Evolutionary conservation across 495 filamentous ascomycete genomes (phyloP).

Genomic region (Collariella sp.): DNA sequence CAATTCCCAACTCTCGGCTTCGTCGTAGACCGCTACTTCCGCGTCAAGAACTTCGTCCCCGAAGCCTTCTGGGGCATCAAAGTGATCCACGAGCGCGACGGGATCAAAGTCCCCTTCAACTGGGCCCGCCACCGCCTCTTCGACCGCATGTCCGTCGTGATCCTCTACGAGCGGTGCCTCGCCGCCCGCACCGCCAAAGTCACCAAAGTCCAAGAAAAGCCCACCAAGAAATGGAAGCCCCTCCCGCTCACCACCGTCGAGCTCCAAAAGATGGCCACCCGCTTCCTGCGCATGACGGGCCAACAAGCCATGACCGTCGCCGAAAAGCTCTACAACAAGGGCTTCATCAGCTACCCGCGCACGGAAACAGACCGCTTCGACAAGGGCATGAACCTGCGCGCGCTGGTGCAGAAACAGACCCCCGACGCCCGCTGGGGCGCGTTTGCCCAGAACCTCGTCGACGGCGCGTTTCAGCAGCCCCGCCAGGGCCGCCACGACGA

Average conservation of each 20-base stretch:
- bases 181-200: constrained; percentile 69
- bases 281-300: constrained; percentile 76
- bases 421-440: constrained; percentile 67
- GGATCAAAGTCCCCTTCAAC: constrained; percentile 71
- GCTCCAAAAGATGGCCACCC: constrained; percentile 90
- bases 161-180: constrained; percentile 81
- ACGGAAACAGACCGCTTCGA: constrained; percentile 98
- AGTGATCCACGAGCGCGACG: constrained; percentile 67
- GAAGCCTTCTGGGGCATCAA: constrained; percentile 90
- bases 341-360: constrained; percentile 93
- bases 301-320: constrained; percentile 82
- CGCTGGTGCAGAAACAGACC: constrained; percentile 75
- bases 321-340: constrained; percentile 84
- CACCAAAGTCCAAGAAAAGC: constrained; percentile 74
- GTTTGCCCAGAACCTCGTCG: constrained; percentile 70
- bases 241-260: constrained; percentile 95
- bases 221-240: constrained; percentile 89
- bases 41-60: constrained; percentile 85
- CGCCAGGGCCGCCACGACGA: constrained; percentile 82
- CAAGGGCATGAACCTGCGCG: constrained; percentile 73
- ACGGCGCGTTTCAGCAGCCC: constrained; percentile 73
- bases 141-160: constrained; percentile 69
- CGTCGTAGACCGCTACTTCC: constrained; percentile 90
- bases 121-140: constrained; percentile 82
- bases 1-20: constrained; percentile 97